Evolutionary conservation across 148 eudicot genomes (phyloP), one percentile per base, ranked within the genome.

Genomic region (Camellia granthamiana): DNA sequence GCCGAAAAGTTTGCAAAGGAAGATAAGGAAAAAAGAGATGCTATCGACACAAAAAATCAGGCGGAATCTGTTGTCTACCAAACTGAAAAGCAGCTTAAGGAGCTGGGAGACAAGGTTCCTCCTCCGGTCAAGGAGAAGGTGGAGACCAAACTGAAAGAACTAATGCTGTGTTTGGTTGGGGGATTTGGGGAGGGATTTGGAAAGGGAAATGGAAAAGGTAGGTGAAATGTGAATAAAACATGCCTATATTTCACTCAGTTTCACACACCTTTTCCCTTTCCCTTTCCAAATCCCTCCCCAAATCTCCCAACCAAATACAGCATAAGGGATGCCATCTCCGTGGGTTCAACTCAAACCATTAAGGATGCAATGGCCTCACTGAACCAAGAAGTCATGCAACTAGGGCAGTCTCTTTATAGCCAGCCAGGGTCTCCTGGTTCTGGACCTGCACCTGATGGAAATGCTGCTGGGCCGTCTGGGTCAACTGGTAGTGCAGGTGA

Each of bases 1-100:
- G 94, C 92, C 0, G 97, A 90, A 74, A 90, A 73, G 84, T 93
- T 74, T 68, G 91, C 95, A 41, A 84, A 88, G 78, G 97, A 93
- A 69, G 97, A 93, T 77, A 87, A 88, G 79, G 97, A 90, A 77
- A 93, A 80, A 85, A 86, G 92, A 69, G 97, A 93, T 9, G 97
- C 90, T 4, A 90, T 90, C 4, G 95, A 93, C 83, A 87, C 95
- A 38, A 93, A 91, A 83, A 93, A 93, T 80, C 92, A 91, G 74
- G 93, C 89, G 2, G 94, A 91, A 9, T 93, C 91, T 0, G 78
- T 88, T 2, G 86, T 90, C 42, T 90, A 93, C 80, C 92, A 93
- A 71, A 90, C 92, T 3, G 95, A 93, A 80, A 93, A 90, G 82
- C 97, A 91, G 87, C 78, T 93, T 56, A 90, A 89, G 80, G 97